Percentiles rank a stretch among this genome's conserved stretches.
These are phyloP conservation scores for Talaromyces nanjingensis DNA, from an alignment of 495 filamentous ascomycete species.

Conservation along the genomic window DNA sequence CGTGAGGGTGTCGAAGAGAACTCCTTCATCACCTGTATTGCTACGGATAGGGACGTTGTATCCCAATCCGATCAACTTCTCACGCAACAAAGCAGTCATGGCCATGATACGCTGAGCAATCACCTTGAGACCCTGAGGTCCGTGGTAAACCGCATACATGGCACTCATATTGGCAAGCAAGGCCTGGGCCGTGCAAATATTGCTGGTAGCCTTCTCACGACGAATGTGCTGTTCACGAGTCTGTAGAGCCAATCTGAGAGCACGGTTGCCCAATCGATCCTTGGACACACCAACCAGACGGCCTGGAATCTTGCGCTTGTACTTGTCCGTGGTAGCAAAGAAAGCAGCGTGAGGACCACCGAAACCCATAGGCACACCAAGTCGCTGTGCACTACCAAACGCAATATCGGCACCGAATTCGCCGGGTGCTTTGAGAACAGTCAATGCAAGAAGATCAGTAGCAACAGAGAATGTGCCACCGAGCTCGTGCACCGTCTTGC, in stretches of 20 bases:
- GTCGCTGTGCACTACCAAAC: slow-evolving; percentile 90
- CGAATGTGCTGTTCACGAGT: slow-evolving; percentile 97
- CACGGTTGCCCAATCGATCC: slow-evolving; percentile 76
- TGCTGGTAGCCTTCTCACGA: slow-evolving; percentile 96
- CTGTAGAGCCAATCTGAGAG: slow-evolving; percentile 85
- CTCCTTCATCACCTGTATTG: slow-evolving; percentile 43
- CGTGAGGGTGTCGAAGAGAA: slow-evolving; percentile 75
- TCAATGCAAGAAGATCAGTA: slow-evolving; percentile 87
- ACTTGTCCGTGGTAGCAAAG: slow-evolving; percentile 87
- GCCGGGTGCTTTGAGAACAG: slow-evolving; percentile 81
- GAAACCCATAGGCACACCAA: slow-evolving; percentile 91
- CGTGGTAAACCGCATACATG: slow-evolving; percentile 97
- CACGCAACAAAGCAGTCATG: slow-evolving; percentile 62
- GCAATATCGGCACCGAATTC: slow-evolving; percentile 98
- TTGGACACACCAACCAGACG: slow-evolving; percentile 90
- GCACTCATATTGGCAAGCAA: slow-evolving; percentile 95
- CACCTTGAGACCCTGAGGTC: slow-evolving; percentile 72
- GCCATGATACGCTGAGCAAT: slow-evolving; percentile 76
- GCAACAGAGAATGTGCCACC: slow-evolving; percentile 83
- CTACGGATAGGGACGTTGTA: slow-evolving; percentile 52
- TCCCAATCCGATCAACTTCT: slow-evolving; percentile 58
- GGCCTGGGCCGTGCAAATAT: slow-evolving; percentile 96
- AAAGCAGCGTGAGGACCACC: slow-evolving; percentile 97
- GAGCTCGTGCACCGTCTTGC: slow-evolving; percentile 70
- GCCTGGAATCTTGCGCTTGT: slow-evolving; percentile 94